phyloP scores from a whole-genome alignment of 129 eudicot genomes.

The Escallonia rubra region DNA sequence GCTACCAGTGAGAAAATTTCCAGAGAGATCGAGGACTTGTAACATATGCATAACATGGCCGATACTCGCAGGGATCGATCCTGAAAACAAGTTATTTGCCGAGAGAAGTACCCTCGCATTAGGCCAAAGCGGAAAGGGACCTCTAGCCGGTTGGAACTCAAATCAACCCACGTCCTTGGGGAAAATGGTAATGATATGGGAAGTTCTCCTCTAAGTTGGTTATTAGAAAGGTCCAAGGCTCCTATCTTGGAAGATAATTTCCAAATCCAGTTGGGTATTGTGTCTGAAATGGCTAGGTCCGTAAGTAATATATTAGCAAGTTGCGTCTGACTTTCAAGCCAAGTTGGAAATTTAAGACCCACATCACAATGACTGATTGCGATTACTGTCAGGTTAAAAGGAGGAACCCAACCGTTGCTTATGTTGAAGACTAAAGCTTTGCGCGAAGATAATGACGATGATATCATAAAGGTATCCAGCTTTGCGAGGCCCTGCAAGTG shows the following conservation, averaged over 20 bases:
- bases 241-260: background rate
- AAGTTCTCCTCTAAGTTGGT: conserved; percentile 3
- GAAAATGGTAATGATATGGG: conserved; percentile 5
- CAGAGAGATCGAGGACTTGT: conserved; percentile 11
- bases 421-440: background rate
- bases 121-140: conserved; percentile 16
- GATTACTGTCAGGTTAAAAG: conserved; percentile 17
- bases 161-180: background rate
- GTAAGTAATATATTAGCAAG: conserved; percentile 1
- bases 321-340: conserved; percentile 9
- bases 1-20: conserved; percentile 3
- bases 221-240: conserved; percentile 11
- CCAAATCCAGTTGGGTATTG: conserved; percentile 7
- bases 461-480: conserved; percentile 1
- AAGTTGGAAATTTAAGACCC: conserved; percentile 12
- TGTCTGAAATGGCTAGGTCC: background rate
- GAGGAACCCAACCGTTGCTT: conserved; percentile 24
- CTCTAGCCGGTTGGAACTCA: conserved; percentile 12
- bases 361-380: conserved; percentile 1
- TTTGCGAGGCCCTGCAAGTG: conserved; percentile 5
- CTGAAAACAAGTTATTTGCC: conserved; percentile 9
- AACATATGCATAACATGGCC: background rate
- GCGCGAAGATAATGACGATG: background rate
- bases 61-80: conserved; percentile 8
- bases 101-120: background rate